These are phyloP conservation scores for Xylaria scruposa DNA, from an alignment of 495 filamentous ascomycete species.

Conservation along the genomic window DNA sequence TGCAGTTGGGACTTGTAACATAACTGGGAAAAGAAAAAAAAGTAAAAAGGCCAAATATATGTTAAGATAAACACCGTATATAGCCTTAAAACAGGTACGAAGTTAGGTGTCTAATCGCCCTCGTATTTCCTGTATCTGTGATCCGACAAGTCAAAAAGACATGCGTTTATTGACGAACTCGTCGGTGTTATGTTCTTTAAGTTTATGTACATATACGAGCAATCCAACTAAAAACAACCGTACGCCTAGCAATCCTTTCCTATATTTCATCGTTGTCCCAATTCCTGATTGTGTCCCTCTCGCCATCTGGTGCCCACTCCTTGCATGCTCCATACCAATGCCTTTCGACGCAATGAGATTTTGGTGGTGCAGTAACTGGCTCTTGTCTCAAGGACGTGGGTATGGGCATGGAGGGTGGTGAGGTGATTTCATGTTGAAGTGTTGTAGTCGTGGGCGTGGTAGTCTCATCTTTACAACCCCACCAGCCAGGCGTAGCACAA, in stretches of 20 bases:
- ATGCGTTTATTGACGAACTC: neutral
- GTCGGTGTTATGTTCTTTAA: conserved; percentile 4
- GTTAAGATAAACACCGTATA: neutral
- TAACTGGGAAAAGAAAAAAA: too few species aligned
- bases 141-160: neutral
- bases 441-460: conserved; percentile 41
- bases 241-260: neutral
- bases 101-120: neutral
- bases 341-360: conserved; percentile 43
- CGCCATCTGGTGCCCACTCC: conserved; percentile 39
- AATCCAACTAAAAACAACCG: conserved; percentile 15
- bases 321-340: conserved; percentile 54
- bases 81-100: neutral
- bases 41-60: neutral
- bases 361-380: conserved; percentile 35
- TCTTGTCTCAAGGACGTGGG: conserved; percentile 28
- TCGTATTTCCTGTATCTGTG: neutral
- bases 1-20: too few species aligned
- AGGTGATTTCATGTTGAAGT: conserved; percentile 43
- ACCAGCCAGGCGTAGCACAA: conserved; percentile 70
- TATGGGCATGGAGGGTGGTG: conserved; percentile 41
- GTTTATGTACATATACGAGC: conserved; percentile 18
- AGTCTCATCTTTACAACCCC: conserved; percentile 60
- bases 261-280: conserved; percentile 42
- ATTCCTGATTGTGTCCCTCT: neutral